A percentile compares a stretch with the other conserved stretches of the same genome.
These are phyloP conservation scores for Scleroderma bovista DNA, from an alignment of 768 basidiomycete species.

Conservation along the genomic window DNA sequence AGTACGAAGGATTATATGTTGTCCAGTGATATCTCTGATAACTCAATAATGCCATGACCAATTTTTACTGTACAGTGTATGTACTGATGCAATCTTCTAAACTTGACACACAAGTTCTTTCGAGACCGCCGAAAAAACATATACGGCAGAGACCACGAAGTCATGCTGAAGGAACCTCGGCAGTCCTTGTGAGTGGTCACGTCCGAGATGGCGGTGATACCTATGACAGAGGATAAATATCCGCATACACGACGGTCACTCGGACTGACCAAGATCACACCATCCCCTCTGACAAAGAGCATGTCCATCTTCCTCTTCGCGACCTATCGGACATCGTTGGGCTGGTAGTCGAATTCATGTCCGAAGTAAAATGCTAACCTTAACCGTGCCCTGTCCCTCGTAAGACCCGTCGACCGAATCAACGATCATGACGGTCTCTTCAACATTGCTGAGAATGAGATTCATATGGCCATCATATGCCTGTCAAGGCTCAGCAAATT, in stretches of 20 bases:
- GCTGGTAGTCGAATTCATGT: not conserved
- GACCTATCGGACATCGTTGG: slow-evolving; percentile 43
- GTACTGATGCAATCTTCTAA: not conserved
- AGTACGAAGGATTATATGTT: not conserved
- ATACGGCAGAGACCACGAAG: slow-evolving; percentile 21
- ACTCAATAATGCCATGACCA: not conserved
- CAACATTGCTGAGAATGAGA: slow-evolving; percentile 93
- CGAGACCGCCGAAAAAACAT: slow-evolving; percentile 27
- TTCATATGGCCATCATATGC: slow-evolving; percentile 99
- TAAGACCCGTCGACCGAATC: slow-evolving; percentile 67
- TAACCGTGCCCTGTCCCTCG: slow-evolving; percentile 56
- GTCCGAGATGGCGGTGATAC: slow-evolving; percentile 79
- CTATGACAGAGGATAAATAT: slow-evolving; percentile 33
- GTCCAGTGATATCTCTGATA: not conserved
- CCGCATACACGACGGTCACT: not conserved
- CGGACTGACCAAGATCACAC: slow-evolving; percentile 82
- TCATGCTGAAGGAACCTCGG: slow-evolving; percentile 2
- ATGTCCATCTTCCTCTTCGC: slow-evolving; percentile 95
- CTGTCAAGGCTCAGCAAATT: slow-evolving; percentile 37
- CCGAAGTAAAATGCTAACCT: slow-evolving; percentile 37
- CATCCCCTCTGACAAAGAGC: slow-evolving; percentile 96
- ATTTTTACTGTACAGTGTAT: slow-evolving; percentile 5
- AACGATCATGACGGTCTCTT: slow-evolving; percentile 96
- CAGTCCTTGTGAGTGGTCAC: slow-evolving; percentile 25
- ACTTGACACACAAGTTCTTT: not conserved